These are phyloP conservation scores for Symbiodinium natans DNA, from an alignment of 73 alveolate species.

Conservation along the genomic window DNA sequence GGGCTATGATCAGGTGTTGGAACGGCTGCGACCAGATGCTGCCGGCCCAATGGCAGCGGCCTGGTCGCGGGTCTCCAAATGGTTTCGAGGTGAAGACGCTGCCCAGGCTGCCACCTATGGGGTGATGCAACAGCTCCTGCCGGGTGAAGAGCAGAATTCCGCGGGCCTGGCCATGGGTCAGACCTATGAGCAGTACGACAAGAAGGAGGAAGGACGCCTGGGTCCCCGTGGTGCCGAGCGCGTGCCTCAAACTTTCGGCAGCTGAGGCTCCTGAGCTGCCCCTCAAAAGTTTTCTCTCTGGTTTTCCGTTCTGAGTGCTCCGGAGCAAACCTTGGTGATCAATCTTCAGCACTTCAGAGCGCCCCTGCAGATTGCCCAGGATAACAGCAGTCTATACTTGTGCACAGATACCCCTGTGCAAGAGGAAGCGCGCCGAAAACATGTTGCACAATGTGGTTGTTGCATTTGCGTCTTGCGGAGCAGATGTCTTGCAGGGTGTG, in stretches of 20 bases:
- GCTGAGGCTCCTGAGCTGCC: background rate
- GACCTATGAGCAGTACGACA: conserved; percentile 70
- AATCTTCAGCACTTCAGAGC: background rate
- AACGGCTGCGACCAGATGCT: conserved; percentile 4
- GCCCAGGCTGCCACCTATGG: conserved; percentile 66
- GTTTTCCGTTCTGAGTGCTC: background rate
- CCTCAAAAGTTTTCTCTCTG: background rate
- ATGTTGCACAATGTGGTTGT: too few relatives aligned
- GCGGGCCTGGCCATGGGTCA: conserved; percentile 89
- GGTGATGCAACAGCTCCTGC: conserved; percentile 70
- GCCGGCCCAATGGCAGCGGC: background rate
- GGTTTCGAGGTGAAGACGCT: background rate
- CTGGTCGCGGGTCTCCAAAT: background rate
- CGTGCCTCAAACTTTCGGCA: conserved; percentile 54
- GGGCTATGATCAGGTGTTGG: conserved; percentile 6
- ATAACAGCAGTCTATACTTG: background rate
- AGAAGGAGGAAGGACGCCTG: conserved; percentile 77
- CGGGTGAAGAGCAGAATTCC: conserved; percentile 65
- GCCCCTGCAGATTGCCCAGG: conserved; percentile 7
- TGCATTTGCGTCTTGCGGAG: too few relatives aligned
- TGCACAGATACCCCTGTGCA: background rate
- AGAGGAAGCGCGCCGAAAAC: too few relatives aligned
- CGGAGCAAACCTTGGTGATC: background rate
- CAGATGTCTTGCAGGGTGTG: too few relatives aligned
- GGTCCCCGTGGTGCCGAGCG: conserved; percentile 73